A percentile compares a stretch with the other conserved stretches of the same genome.
Evolutionary conservation across 805 yeast species (phyloP).

Genomic region (Hyphopichia homilentoma): DNA sequence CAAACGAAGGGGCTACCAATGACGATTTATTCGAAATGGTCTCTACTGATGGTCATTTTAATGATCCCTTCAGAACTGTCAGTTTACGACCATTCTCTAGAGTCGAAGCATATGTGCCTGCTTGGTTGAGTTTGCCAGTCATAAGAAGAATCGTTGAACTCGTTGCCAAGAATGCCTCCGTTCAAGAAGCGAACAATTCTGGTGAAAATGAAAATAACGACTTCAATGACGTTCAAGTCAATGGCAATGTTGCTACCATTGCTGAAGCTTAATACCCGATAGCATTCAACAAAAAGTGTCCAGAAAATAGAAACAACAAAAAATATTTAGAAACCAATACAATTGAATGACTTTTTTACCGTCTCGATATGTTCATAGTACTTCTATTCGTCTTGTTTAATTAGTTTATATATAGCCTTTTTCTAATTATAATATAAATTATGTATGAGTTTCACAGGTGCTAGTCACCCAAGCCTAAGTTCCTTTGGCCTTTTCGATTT

Average conservation of each 20-base stretch:
- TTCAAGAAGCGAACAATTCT: slow-evolving; percentile 43
- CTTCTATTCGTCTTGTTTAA: too few species aligned
- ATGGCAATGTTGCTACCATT: slow-evolving; percentile 1
- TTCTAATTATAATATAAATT: too few species aligned
- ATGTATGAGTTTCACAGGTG: background rate
- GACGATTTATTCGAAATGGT: slow-evolving; percentile 70
- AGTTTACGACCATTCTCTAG: slow-evolving; percentile 74
- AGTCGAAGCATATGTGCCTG: slow-evolving; percentile 90
- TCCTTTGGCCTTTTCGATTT: slow-evolving; percentile 7
- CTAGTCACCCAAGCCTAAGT: background rate
- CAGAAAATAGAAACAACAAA: too few species aligned
- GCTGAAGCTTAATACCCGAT: slow-evolving; percentile 3
- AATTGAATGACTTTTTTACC: too few species aligned
- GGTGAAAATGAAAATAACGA: background rate
- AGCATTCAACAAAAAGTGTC: too few species aligned
- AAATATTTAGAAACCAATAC: too few species aligned
- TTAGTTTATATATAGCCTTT: too few species aligned
- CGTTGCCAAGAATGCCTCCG: slow-evolving; percentile 78
- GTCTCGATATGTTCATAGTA: too few species aligned
- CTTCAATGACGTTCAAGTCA: slow-evolving; percentile 2
- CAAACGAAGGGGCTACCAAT: slow-evolving; percentile 45
- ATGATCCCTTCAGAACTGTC: slow-evolving; percentile 77
- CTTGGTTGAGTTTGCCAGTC: slow-evolving; percentile 85
- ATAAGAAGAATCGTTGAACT: slow-evolving; percentile 86
- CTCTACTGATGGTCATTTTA: slow-evolving; percentile 69